Base-by-base conservation (phyloP, 306 rosid species). In the Carpinus viminea region DNA sequence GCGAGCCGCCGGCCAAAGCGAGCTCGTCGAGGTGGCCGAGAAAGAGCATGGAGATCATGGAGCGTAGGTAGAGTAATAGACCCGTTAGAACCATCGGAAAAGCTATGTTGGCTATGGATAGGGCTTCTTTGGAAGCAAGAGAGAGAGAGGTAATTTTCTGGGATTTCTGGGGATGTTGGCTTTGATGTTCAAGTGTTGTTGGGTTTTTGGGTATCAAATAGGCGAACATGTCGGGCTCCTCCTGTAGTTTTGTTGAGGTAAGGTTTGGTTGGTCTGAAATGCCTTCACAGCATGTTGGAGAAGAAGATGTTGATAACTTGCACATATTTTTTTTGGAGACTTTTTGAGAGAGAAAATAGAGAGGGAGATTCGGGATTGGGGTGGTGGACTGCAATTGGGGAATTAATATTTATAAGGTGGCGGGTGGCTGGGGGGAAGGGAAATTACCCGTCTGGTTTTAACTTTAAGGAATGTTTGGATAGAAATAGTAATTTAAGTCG, bases 31-130 rank as follows among this genome's bases (percentile, higher is more conserved):
- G 88, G 13, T 82, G 93, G 47, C 98, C 98, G 0, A 95, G 98
- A 72, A 95, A 91, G 28, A 95, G 84, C 97, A 95, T 92, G 78
- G 98, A 95, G 55, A 95, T 88, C 62, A 95, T 72, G n/a, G 98
- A 91, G 45, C 98, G 98, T 2, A 90, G 87, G 38, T 95, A 95
- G 45, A 95, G 89, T 12, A 92, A 54, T 1, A 95, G 60, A 0
- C 96, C 98, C 0, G 97, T 91, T 16, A 92, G 17, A 4, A 91
- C 83, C 98, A 95, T 91, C 2, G 98, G 98, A 7, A 92, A 60
- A 16, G 97, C 60, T 24, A 90, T 85, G 15, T 76, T 45, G 31
- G 83, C 78, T 60, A 95, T 90, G 77, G 77, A 72, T 18, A 75
- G 89, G 8, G 93, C 84, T 80, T 95, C 98, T 0, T 45, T 21